Percentiles rank a stretch among this genome's conserved stretches.
These are phyloP conservation scores for Pseudomonodictys pantanalensis DNA, from an alignment of 495 filamentous ascomycete species.

Conservation along the genomic window DNA sequence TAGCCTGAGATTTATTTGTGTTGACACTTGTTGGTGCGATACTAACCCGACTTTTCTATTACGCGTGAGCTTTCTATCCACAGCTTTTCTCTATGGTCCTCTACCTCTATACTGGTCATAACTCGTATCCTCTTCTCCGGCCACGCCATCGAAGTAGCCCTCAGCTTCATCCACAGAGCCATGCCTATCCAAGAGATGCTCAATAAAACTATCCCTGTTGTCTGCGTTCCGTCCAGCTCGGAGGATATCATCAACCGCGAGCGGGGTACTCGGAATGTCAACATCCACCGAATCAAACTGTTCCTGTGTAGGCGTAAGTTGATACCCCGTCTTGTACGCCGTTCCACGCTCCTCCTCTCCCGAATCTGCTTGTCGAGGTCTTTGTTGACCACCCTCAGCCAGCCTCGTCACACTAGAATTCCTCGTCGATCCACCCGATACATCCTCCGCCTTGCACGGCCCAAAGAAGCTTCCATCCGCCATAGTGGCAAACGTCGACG, in stretches of 20 bases:
- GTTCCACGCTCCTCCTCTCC: neutral
- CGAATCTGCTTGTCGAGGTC: neutral
- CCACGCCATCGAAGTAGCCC: neutral
- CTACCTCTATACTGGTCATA: neutral
- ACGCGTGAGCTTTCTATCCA: too few species aligned
- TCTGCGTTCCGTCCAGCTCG: neutral
- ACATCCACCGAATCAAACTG: conserved; percentile 8
- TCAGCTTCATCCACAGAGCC: neutral
- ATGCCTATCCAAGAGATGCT: neutral
- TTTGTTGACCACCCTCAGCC: neutral
- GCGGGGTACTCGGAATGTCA: conserved; percentile 3
- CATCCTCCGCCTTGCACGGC: neutral
- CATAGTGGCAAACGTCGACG: conserved; percentile 12
- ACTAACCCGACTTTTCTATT: too few species aligned
- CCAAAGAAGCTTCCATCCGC: conserved; percentile 1
- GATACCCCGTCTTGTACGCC: conserved; percentile 4
- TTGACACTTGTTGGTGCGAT: too few species aligned
- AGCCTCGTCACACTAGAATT: conserved; percentile 6
- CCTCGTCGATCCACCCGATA: neutral
- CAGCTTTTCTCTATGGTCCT: neutral
- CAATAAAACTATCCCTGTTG: neutral
- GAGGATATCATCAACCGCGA: neutral
- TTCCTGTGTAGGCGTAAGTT: neutral
- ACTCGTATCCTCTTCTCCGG: neutral
- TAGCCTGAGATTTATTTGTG: too few species aligned